Evolutionary conservation across 2,329 filamentous ascomycete genomes (phyloP), one percentile per base, ranked within the genome.

Genomic region (Neonectria magnoliae): DNA sequence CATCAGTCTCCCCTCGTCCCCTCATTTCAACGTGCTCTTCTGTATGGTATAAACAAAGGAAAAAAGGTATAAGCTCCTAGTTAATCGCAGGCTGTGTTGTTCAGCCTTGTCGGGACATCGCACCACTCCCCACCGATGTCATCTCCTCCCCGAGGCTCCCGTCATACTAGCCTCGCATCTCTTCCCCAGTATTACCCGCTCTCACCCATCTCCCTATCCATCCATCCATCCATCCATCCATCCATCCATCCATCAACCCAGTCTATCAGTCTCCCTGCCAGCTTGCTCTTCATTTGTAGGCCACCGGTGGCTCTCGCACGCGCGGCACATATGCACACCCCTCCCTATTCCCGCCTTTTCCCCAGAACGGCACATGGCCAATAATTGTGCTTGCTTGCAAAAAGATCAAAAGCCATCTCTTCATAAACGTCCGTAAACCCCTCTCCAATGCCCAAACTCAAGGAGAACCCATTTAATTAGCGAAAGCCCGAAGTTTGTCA

Each of bases 131-230:
- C 71, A 73, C 71, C 31, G 57, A 67, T 71, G 71, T 66, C 66
- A 65, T 52, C 51, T 57, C 68, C 67, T 66, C 67, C 60, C 66
- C 53, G 65, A 55, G 54, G 68, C 68, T 66, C 62, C 68, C 60
- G 60, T 66, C 60, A 41, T 60, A 54, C 68, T 74, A 73, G 72
- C 70, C 65, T 74, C 70, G 70, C 72, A 74, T 68, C 68, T 55
- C 69, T 68, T 73, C 72, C 62, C 72, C 72, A 73, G 61, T 74
- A 70, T 74, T 74, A 74, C 69, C 72, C 72, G 72, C 69, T 61
- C 69, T 65, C 59, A 33, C 36, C 55, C 57, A 57, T 54, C 60
- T 20, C 50, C 42, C 47, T 25, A 25, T 25, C 59, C 16, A 18
- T 36, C 65, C 64, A 66, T 53, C 63, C 57, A 51, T 57, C 60